These are phyloP conservation scores for Boletus reticulatus DNA, from an alignment of 768 basidiomycete species.

Conservation along the genomic window DNA sequence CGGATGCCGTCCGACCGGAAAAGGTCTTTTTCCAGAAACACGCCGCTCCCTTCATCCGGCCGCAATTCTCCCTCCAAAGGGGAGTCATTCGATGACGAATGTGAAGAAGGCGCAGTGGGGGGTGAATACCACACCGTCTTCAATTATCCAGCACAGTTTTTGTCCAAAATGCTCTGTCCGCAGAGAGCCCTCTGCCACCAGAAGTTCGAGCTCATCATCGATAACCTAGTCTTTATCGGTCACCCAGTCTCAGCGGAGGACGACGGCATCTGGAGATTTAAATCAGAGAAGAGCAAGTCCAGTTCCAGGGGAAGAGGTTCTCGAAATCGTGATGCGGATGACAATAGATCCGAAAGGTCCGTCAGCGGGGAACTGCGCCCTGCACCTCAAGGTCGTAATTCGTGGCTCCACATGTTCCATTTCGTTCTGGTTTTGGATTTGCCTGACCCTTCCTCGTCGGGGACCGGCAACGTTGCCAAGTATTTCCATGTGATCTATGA, in stretches of 20 bases:
- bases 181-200: constrained; percentile 82
- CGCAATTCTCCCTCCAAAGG: constrained; percentile 51
- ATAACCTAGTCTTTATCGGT: constrained; percentile 90
- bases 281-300: constrained; percentile 53
- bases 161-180: constrained; percentile 81
- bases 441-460: constrained; percentile 86
- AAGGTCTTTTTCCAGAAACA: constrained; percentile 47
- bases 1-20: constrained; percentile 54
- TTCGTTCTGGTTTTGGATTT: constrained; percentile 84
- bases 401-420: constrained; percentile 78
- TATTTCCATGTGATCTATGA: constrained; percentile 88
- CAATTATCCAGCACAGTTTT: constrained; percentile 76
- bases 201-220: constrained; percentile 89
- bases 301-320: constrained; percentile 57
- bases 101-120: constrained; percentile 31
- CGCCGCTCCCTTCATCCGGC: constrained; percentile 46
- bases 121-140: constrained; percentile 70
- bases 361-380: constrained; percentile 36
- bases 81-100: constrained; percentile 35
- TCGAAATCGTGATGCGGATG: constrained; percentile 40
- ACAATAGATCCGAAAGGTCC: constrained; percentile 31
- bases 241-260: constrained; percentile 85
- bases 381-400: constrained; percentile 28
- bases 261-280: constrained; percentile 75
- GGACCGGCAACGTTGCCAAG: constrained; percentile 70